These are phyloP conservation scores for Nemania sp. DNA, from an alignment of 2,329 filamentous ascomycete genomes.

Conservation along the genomic window DNA sequence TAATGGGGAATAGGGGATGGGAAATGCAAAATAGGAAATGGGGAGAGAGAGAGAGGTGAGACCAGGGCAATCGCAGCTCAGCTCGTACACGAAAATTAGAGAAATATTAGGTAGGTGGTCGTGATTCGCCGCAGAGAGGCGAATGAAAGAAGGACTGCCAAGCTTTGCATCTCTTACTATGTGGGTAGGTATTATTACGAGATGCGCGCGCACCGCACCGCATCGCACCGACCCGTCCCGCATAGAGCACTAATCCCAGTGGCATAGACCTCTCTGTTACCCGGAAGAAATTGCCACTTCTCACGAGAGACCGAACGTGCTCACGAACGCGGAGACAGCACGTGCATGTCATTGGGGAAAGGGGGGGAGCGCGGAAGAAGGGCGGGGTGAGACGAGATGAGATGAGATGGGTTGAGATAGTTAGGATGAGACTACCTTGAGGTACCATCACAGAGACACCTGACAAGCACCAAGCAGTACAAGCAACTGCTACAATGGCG, in stretches of 20 bases:
- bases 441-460: slow-evolving; percentile 12
- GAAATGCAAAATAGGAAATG: not conserved
- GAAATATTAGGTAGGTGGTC: no score
- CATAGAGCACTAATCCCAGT: slow-evolving; percentile 9
- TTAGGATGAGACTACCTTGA: slow-evolving; percentile 15
- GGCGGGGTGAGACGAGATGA: not conserved
- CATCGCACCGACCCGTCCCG: slow-evolving; percentile 12
- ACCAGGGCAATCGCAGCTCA: not conserved
- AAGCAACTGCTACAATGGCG: slow-evolving; percentile 3
- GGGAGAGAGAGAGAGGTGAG: not conserved
- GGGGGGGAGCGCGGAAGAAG: not conserved
- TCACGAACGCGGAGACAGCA: no score
- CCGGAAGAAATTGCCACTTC: not conserved
- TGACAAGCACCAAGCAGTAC: slow-evolving; percentile 1
- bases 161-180: slow-evolving; percentile 4
- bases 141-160: slow-evolving; percentile 10
- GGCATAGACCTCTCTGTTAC: slow-evolving; percentile 9
- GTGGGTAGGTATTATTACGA: not conserved
- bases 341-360: no score
- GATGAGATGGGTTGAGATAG: not conserved
- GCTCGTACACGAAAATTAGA: no score
- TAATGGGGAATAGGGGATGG: not conserved
- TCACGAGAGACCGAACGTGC: no score
- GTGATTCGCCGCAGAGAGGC: not conserved
- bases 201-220: slow-evolving; percentile 27